Evolutionary conservation across 208 protist species (phyloP), one percentile per base, ranked within the genome.

Genomic region (Endotrypanum monterogeii): DNA sequence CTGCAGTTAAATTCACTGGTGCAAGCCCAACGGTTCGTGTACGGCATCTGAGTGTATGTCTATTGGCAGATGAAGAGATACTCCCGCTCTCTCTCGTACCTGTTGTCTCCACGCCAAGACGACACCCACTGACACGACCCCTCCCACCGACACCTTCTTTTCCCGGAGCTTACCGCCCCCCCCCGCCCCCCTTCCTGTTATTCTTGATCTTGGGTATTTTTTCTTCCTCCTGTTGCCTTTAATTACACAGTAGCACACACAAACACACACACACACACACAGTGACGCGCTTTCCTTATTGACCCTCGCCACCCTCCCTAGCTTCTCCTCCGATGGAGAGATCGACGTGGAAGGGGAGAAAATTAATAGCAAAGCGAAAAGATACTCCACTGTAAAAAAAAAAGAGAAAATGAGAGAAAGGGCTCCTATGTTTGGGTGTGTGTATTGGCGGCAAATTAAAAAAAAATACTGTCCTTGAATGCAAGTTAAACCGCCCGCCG

Each of bases 191-290:
- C 56, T 32, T 30, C 23, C 46, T 18, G 30, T 35, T 66, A 20
- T 52, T 39, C 12, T 66, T 52, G 66, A 12, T 25, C 54, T 54
- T 30, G 9, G 25, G 37, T 69, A n/a, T 69, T 54, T 54, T 25
- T 69, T n/a, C 41, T 55, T 55, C 60, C 23, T 60, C 48, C 16
- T 35, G 12, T 37, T 23, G 12, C 63, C 52, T 25, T 79, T 63
- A 41, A 66, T 35, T 48, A 57, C 62, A 32, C 30, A 35, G 39
- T 35, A 28, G 61, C 4, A 54, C 12, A 35, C 63, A 32, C 18
- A 28, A 25, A 35, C 41, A 51, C 56, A 62, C 56, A 62, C 56
- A 62, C 56, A 62, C 56, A 61, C 56, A 61, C 56, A 61, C 57
- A 16, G 12, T 56, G 9, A 56, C 52, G 52, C n/a, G 18, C 52